phyloP scores from a whole-genome alignment of 2,329 filamentous ascomycete genomes.

The Colletotrichum liaoningense region DNA sequence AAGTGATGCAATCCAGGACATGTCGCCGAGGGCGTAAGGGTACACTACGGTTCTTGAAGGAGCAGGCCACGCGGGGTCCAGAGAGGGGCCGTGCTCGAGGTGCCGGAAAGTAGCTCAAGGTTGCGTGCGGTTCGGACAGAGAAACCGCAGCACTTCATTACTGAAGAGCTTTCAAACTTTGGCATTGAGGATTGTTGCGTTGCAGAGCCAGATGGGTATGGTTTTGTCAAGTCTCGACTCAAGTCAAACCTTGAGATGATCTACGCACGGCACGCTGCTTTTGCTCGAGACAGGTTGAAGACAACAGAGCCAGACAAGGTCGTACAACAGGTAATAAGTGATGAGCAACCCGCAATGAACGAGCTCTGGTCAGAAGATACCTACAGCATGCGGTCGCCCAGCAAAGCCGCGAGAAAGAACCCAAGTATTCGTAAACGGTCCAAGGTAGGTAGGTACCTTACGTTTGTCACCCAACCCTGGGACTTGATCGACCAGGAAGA shows the following conservation, averaged over 20 bases:
- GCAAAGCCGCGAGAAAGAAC: too few species aligned
- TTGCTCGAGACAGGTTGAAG: neutral
- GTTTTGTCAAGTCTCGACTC: neutral
- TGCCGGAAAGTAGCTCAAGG: neutral
- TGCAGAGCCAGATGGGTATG: neutral
- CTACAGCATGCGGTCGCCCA: too few species aligned
- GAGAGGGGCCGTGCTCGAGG: constrained; percentile 7
- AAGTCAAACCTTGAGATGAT: neutral
- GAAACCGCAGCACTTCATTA: neutral
- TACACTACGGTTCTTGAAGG: neutral
- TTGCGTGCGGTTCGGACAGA: neutral
- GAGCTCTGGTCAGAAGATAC: too few species aligned
- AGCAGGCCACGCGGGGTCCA: neutral
- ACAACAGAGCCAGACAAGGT: neutral
- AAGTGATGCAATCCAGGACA: neutral
- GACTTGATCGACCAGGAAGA: neutral
- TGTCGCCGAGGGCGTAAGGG: neutral
- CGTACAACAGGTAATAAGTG: neutral
- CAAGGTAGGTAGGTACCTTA: neutral
- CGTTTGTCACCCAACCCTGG: neutral
- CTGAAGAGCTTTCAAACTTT: neutral
- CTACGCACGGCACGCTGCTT: neutral
- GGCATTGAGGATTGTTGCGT: neutral
- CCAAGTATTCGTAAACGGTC: too few species aligned
- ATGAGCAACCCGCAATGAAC: neutral